Conservation (phyloP, 1,139 yeast genomes). For the Wickerhamomyces sp. region DNA sequence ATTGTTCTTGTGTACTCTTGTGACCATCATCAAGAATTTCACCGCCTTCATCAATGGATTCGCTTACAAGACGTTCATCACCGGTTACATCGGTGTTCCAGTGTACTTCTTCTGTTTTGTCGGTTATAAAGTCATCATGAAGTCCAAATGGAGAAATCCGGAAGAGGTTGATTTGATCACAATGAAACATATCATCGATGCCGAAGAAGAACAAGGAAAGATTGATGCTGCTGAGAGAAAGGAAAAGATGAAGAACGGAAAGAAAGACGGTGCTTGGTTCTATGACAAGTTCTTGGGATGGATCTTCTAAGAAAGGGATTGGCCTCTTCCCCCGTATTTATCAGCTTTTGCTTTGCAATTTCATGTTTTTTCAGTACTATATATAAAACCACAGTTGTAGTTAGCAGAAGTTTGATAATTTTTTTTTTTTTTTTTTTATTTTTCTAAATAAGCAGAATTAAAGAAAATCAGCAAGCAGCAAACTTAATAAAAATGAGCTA, state of each 20-base stretch:
- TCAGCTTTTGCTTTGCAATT: too few relatives aligned
- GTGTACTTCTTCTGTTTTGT: constrained; percentile 48
- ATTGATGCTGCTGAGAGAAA: constrained; percentile 33
- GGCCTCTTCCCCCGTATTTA: too few relatives aligned
- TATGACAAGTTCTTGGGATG: constrained; percentile 54
- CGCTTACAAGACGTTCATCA: constrained; percentile 59
- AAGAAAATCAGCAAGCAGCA: too few relatives aligned
- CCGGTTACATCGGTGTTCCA: constrained; percentile 77
- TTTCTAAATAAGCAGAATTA: too few relatives aligned
- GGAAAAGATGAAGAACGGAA: constrained; percentile 39
- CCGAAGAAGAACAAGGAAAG: constrained; percentile 56
- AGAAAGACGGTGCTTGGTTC: constrained; percentile 39
- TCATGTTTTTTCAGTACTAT: too few relatives aligned
- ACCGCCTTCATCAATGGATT: constrained; percentile 59
- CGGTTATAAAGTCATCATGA: constrained; percentile 55
- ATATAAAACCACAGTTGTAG: too few relatives aligned
- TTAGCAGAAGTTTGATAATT: too few relatives aligned
- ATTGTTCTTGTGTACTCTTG: constrained; percentile 46
- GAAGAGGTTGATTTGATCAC: constrained; percentile 61
- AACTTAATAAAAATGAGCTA: too few relatives aligned
- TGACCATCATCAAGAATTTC: constrained; percentile 68
- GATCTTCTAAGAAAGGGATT: constrained; percentile 42
- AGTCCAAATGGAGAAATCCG: constrained; percentile 47
- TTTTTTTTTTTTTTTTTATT: too few relatives aligned
- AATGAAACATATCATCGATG: constrained; percentile 60